phyloP scores from a whole-genome alignment of 768 basidiomycete species.

The Multifurca ochricompacta region DNA sequence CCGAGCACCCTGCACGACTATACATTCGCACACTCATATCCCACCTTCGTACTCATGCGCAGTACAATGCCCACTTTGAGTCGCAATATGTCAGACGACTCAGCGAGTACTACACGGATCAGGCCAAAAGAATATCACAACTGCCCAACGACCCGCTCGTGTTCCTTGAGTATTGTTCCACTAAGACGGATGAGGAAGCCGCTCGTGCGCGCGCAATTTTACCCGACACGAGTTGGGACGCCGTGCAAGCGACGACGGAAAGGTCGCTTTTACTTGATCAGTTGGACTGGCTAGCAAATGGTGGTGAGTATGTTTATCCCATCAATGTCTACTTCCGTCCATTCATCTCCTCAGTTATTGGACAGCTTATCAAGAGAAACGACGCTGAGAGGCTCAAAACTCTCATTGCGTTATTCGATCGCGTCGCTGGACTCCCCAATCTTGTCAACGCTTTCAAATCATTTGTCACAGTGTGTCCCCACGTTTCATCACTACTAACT shows the following conservation, averaged over 20 bases:
- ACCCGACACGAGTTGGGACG: conserved; percentile 39
- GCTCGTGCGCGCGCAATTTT: conserved; percentile 46
- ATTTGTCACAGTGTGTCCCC: conserved; percentile 46
- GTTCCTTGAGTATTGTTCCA: conserved; percentile 45
- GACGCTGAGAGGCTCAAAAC: conserved; percentile 36
- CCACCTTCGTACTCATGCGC: conserved; percentile 48
- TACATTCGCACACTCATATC: conserved; percentile 44
- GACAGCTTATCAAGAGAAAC: conserved; percentile 41
- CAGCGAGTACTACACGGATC: conserved; percentile 42
- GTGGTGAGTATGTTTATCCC: conserved; percentile 26
- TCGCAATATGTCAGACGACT: conserved; percentile 45
- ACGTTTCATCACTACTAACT: neutral
- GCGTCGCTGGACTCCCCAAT: conserved; percentile 45
- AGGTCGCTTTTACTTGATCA: conserved; percentile 39
- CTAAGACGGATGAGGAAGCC: conserved; percentile 48
- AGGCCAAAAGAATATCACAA: conserved; percentile 38
- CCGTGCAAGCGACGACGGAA: conserved; percentile 49
- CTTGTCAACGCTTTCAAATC: conserved; percentile 56
- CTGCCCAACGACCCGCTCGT: conserved; percentile 36
- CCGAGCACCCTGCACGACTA: conserved; percentile 32
- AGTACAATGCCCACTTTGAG: conserved; percentile 52
- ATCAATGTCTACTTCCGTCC: too few species aligned
- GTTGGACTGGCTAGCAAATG: conserved; percentile 38
- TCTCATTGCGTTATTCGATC: conserved; percentile 56
- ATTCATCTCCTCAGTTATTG: conserved; percentile 37